Evolutionary conservation across 768 basidiomycete genomes (phyloP).

Genomic region (Xanthoconium purpureum): DNA sequence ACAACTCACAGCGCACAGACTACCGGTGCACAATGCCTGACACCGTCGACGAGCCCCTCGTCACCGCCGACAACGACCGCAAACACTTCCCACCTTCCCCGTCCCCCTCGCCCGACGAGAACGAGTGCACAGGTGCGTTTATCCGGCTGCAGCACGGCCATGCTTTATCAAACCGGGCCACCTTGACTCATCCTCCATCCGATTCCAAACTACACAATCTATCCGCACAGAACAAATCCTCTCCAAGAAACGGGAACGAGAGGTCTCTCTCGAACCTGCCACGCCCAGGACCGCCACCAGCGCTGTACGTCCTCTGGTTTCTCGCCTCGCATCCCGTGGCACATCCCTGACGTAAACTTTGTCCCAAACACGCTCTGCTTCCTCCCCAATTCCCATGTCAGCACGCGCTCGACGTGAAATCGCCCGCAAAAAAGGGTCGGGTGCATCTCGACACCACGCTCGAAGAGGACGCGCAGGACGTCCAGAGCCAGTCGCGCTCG

Average conservation of each 20-base stretch:
- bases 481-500: conserved; percentile 40
- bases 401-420: conserved; percentile 43
- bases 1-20: conserved; percentile 32
- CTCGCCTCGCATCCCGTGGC: conserved; percentile 7
- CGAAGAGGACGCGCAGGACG: conserved; percentile 53
- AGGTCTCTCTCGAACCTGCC: conserved; percentile 71
- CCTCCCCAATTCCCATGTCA: conserved; percentile 21
- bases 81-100: conserved; percentile 27
- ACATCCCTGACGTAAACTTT: conserved; percentile 29
- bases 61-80: conserved; percentile 13
- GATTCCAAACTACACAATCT: conserved; percentile 17
- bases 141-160: conserved; percentile 21
- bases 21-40: conserved; percentile 27
- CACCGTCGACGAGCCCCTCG: conserved; percentile 19
- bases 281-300: conserved; percentile 41
- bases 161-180: conserved; percentile 25
- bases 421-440: conserved; percentile 77
- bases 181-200: conserved; percentile 22
- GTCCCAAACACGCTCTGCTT: conserved; percentile 19
- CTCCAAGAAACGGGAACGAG: conserved; percentile 73
- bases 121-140: conserved; percentile 42
- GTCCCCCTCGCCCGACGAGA: conserved; percentile 46
- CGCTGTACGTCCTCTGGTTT: conserved; percentile 32
- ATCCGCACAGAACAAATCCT: conserved; percentile 38
- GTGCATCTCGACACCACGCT: conserved; percentile 57